Base-by-base conservation (phyloP, 2,329 filamentous ascomycete species). In the Hypomyces perniciosus region DNA sequence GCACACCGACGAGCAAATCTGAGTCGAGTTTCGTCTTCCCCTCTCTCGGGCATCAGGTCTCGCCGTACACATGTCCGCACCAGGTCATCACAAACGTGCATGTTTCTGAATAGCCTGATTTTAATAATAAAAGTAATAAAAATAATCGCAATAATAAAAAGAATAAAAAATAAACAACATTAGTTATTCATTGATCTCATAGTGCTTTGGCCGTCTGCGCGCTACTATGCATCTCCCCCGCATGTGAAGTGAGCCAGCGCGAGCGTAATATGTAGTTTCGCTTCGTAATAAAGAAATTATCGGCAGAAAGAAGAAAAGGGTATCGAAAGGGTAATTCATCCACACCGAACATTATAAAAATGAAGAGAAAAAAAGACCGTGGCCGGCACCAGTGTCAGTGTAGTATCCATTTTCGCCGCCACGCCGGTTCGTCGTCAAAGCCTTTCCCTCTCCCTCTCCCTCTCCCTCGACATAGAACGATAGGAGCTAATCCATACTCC, bases 241-340 rank as follows among this genome's bases (percentile, higher is more conserved):
- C 20, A 20, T 20, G 20, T 20, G 20, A 20, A 20, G 20, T 20
- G 20, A 20, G 20, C 20, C 20, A 13, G 20, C 35, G 35, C 35
- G n/a, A n/a, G n/a, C 20, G n/a, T 12, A 38, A 38, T n/a, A 38
- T 38, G 12, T 42, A 42, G 20, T 42, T 27, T 29, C 40, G 40
- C 40, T 37, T 9, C 9, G n/a, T 9, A 37, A 39, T n/a, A 28
- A 37, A 30, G 9, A 40, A 40, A 45, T 26, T 45, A 40, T 20
- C 12, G 28, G n/a, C 49, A 42, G 13, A 31, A 55, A 12, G 40
- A 54, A 42, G 57, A 52, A 48, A 58, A 60, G 61, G 61, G 61
- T 63, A 63, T 63, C 61, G 56, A 61, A 54, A 38, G 40, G 44
- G 40, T 41, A 43, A 31, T 37, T 43, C n/a, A n/a, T 46, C 51